These are phyloP conservation scores for Pythium pectinolyticum DNA, from an alignment of 352 stramenopile species.

Conservation along the genomic window DNA sequence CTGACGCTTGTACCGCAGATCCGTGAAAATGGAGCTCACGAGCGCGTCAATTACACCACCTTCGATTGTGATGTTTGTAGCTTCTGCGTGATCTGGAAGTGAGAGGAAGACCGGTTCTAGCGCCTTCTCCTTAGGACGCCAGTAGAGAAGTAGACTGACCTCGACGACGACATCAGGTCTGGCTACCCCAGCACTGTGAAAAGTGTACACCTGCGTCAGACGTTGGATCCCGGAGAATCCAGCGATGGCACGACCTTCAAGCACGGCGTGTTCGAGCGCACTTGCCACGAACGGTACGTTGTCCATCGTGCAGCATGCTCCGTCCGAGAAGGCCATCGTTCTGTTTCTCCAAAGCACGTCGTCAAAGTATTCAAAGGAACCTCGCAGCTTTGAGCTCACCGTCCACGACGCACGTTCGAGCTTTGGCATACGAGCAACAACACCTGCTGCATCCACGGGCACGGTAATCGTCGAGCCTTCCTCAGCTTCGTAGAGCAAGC, in stretches of 20 bases:
- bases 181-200: neutral
- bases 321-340: neutral
- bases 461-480: neutral
- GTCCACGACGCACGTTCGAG: neutral
- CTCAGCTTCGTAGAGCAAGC: slow-evolving; percentile 2
- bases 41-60: neutral
- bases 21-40: slow-evolving; percentile 9
- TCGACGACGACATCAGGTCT: neutral
- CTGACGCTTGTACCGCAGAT: slow-evolving; percentile 13
- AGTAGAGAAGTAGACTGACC: slow-evolving; percentile 13
- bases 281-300: neutral
- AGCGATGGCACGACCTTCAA: neutral
- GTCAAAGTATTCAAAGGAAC: neutral
- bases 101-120: slow-evolving; percentile 9
- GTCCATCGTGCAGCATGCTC: neutral
- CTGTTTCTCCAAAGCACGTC: neutral
- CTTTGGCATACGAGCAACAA: neutral
- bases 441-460: neutral
- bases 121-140: slow-evolving; percentile 19
- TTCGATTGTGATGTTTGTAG: neutral
- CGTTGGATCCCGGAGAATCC: slow-evolving; percentile 16
- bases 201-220: slow-evolving; percentile 12
- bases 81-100: slow-evolving; percentile 10
- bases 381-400: neutral
- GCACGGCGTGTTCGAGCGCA: neutral